A percentile compares a stretch with the other conserved stretches of the same genome.
phyloP scores from a whole-genome alignment of 2,329 filamentous ascomycete species.

The Xylaria arbuscula region DNA sequence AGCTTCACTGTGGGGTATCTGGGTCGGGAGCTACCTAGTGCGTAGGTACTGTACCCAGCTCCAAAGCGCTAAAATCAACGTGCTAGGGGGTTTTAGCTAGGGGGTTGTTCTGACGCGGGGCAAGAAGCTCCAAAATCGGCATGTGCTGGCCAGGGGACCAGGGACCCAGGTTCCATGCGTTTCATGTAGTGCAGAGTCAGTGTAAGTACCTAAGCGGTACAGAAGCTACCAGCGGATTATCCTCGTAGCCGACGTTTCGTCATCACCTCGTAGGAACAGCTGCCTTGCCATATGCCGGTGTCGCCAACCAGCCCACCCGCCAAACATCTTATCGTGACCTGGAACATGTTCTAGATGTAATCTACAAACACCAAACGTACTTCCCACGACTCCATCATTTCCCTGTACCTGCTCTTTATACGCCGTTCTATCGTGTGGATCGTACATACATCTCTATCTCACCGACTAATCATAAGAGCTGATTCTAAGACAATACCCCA shows the following conservation, averaged over 20 bases:
- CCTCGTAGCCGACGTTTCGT: conserved; percentile 37
- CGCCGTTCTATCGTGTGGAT: background rate
- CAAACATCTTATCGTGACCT: conserved; percentile 5
- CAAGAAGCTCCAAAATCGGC: conserved; percentile 15
- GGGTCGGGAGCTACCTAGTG: conserved; percentile 16
- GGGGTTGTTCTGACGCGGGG: conserved; percentile 23
- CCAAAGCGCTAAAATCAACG: background rate
- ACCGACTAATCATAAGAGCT: conserved; percentile 26
- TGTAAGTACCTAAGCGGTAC: background rate
- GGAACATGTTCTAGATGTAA: conserved; percentile 16
- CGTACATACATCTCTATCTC: background rate
- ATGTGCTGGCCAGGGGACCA: conserved; percentile 10
- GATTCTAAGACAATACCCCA: conserved; percentile 26
- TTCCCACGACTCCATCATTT: background rate
- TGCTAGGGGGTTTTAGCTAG: conserved; percentile 5
- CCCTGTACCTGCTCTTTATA: background rate
- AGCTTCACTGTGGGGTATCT: conserved; percentile 31
- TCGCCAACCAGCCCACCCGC: conserved; percentile 5
- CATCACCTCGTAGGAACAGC: conserved; percentile 31
- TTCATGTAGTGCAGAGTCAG: no score
- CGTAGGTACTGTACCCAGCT: conserved; percentile 12
- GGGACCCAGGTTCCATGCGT: background rate
- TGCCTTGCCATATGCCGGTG: conserved; percentile 28
- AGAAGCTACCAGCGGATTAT: conserved; percentile 30
- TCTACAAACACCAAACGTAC: background rate